Evolutionary conservation across 1,284 basidiomycete genomes (phyloP).

Genomic region (Sparassis latifolia): DNA sequence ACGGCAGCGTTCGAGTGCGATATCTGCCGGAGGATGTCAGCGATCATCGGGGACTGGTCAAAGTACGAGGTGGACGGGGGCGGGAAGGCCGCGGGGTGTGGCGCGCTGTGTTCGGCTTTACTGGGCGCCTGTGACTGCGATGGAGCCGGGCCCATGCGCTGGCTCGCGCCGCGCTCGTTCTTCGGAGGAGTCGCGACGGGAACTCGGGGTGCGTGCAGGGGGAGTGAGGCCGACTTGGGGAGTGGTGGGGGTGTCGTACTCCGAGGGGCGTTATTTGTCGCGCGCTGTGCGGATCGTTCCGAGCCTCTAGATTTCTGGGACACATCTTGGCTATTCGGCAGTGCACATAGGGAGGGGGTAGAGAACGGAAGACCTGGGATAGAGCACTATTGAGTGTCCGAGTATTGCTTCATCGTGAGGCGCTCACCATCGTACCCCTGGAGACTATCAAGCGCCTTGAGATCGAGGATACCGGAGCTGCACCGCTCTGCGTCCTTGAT

Average conservation of each 20-base stretch:
- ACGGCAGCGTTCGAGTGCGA: slow-evolving; percentile 59
- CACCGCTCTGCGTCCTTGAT: slow-evolving; percentile 67
- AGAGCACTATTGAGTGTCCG: not conserved
- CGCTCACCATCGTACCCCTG: slow-evolving; percentile 55
- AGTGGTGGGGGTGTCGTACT: slow-evolving; percentile 72
- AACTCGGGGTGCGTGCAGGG: slow-evolving; percentile 53
- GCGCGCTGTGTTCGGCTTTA: slow-evolving; percentile 14
- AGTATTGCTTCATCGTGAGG: slow-evolving; percentile 2
- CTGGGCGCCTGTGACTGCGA: slow-evolving; percentile 14
- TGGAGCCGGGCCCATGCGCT: not conserved
- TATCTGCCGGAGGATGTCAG: slow-evolving; percentile 77
- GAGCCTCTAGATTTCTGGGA: slow-evolving; percentile 52
- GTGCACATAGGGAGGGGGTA: slow-evolving; percentile 11
- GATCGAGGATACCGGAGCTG: slow-evolving; percentile 65
- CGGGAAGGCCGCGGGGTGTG: slow-evolving; percentile 13
- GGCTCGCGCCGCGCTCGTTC: slow-evolving; percentile 8
- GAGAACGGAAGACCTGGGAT: slow-evolving; percentile 42
- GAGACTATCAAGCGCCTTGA: slow-evolving; percentile 61
- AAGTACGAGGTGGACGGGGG: slow-evolving; percentile 29
- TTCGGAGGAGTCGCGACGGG: slow-evolving; percentile 27
- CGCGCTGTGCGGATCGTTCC: slow-evolving; percentile 44
- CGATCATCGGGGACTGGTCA: slow-evolving; percentile 67
- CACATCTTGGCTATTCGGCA: slow-evolving; percentile 30
- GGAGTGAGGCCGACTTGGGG: slow-evolving; percentile 74
- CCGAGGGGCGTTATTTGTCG: slow-evolving; percentile 31